A percentile compares a stretch with the other conserved stretches of the same genome.
phyloP scores from a whole-genome alignment of 495 filamentous ascomycete genomes.

The Penicillium angulare region DNA sequence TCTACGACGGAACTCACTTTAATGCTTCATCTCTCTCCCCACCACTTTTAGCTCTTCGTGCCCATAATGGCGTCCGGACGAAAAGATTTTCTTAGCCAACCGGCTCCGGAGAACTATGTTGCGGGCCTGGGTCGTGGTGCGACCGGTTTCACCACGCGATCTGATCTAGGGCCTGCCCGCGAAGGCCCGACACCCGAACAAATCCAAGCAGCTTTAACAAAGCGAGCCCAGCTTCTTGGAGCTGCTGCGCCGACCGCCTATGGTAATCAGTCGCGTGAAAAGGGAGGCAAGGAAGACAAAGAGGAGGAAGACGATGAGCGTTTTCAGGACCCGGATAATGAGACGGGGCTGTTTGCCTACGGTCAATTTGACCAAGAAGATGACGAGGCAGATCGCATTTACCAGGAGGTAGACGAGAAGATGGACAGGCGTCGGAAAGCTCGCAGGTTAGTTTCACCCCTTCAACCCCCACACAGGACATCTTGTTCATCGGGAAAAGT shows the following conservation, averaged over 20 bases:
- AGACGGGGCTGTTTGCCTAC: constrained; percentile 90
- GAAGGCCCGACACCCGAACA: constrained; percentile 97
- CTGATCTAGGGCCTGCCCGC: constrained; percentile 91
- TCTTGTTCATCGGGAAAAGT: constrained; percentile 67
- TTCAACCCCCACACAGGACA: constrained; percentile 30
- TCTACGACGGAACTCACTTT: constrained; percentile 17
- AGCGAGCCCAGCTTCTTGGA: constrained; percentile 82
- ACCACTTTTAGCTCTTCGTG: constrained; percentile 7
- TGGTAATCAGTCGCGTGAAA: constrained; percentile 68
- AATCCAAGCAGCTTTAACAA: constrained; percentile 94
- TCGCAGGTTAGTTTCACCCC: constrained; percentile 75
- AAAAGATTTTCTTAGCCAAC: constrained; percentile 89
- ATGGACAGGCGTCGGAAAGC: constrained; percentile 85
- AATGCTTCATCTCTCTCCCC: constrained; percentile 3
- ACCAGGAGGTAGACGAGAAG: constrained; percentile 90
- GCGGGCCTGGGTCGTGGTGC: constrained; percentile 96
- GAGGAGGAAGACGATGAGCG: constrained; percentile 80
- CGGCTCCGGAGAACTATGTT: constrained; percentile 96
- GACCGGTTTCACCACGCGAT: constrained; percentile 96
- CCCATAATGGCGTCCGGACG: constrained; percentile 65
- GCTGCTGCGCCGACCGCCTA: constrained; percentile 78
- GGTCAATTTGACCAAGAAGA: constrained; percentile 95
- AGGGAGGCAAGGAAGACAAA: constrained; percentile 54
- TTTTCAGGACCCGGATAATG: constrained; percentile 95
- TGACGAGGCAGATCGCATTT: constrained; percentile 95